Conservation (phyloP, 2,329 filamentous ascomycete genomes). For the Alternaria panax region DNA sequence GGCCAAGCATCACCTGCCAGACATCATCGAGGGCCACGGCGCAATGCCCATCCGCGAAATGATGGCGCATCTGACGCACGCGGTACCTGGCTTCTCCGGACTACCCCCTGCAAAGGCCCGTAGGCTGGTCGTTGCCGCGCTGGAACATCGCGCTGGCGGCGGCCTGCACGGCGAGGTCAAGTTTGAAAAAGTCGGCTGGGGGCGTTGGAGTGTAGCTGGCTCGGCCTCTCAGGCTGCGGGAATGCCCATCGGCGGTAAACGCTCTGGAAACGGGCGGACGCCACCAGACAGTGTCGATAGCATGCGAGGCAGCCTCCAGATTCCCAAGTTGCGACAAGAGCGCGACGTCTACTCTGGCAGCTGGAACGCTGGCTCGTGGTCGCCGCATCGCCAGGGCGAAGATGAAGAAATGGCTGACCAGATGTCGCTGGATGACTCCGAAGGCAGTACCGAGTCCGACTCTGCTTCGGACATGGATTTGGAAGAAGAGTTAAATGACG, state of each 20-base stretch:
- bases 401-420: slow-evolving; percentile 75
- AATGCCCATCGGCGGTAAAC: slow-evolving; percentile 50
- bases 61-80: slow-evolving; percentile 91
- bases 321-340: slow-evolving; percentile 49
- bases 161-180: slow-evolving; percentile 73
- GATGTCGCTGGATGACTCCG: slow-evolving; percentile 82
- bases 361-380: slow-evolving; percentile 73
- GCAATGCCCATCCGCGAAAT: slow-evolving; percentile 94
- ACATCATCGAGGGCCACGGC: slow-evolving; percentile 87
- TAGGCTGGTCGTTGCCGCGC: slow-evolving; percentile 86
- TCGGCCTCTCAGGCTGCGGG: slow-evolving; percentile 61
- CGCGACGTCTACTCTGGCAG: slow-evolving; percentile 61
- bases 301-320: slow-evolving; percentile 54
- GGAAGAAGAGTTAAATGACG: slow-evolving; percentile 77
- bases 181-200: slow-evolving; percentile 98
- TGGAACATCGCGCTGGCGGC: slow-evolving; percentile 77
- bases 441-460: slow-evolving; percentile 74
- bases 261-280: slow-evolving; percentile 46
- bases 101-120: slow-evolving; percentile 90
- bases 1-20: slow-evolving; percentile 87
- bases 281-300: slow-evolving; percentile 60
- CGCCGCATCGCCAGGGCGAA: slow-evolving; percentile 61
- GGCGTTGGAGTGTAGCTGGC: slow-evolving; percentile 79
- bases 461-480: slow-evolving; percentile 71
- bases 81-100: slow-evolving; percentile 88